A percentile compares a stretch with the other conserved stretches of the same genome.
Evolutionary conservation across 345 rosid genomes (phyloP).

Genomic region (Gossypium sturtianum): DNA sequence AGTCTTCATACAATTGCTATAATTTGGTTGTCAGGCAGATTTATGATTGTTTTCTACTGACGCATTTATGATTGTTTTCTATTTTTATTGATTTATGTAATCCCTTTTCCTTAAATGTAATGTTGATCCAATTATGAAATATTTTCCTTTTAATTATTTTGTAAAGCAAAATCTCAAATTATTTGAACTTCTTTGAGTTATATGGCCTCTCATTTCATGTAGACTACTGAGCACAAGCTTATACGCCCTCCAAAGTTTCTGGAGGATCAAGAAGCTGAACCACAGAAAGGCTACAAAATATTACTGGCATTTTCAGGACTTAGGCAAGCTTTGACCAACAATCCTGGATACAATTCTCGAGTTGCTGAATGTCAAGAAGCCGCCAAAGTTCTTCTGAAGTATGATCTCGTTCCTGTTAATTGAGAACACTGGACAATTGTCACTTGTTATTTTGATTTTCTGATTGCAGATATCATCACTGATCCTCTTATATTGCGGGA

Average conservation of each 20-base stretch:
- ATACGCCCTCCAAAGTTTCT: slow-evolving; percentile 33
- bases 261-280: neutral
- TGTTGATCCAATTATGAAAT: neutral
- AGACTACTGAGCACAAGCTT: slow-evolving; percentile 82
- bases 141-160: neutral
- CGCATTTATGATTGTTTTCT: neutral
- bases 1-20: neutral
- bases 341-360: slow-evolving; percentile 88
- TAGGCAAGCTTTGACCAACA: slow-evolving; percentile 76
- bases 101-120: neutral
- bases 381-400: slow-evolving; percentile 71
- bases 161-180: neutral
- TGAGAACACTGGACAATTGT: neutral
- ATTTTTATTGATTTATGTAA: neutral
- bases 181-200: neutral
- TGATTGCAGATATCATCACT: neutral
- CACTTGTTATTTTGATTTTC: neutral
- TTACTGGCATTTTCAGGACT: slow-evolving; percentile 92
- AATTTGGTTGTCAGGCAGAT: neutral
- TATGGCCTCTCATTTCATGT: slow-evolving; percentile 29
- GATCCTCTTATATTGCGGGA: neutral
- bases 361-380: slow-evolving; percentile 95
- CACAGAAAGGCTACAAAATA: slow-evolving; percentile 61
- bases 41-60: neutral
- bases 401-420: slow-evolving; percentile 22